Percentiles rank a stretch among this genome's conserved stretches.
Evolutionary conservation across 345 rosid species (phyloP).

Genomic region (Conringia planisiliqua): DNA sequence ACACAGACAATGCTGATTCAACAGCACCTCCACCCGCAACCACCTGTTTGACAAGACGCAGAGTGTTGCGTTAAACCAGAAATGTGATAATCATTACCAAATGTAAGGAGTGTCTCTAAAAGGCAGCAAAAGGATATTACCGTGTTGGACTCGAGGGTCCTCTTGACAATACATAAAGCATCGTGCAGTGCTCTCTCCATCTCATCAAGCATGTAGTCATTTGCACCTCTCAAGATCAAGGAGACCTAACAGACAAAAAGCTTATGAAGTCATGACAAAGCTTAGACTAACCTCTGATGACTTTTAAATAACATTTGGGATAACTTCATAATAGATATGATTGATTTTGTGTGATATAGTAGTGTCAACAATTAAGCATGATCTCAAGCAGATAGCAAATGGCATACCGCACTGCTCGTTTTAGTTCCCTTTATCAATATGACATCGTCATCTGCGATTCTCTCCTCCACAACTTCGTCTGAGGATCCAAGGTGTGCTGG

Average conservation of each 20-base stretch:
- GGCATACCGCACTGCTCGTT: slow-evolving; percentile 71
- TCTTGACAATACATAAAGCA: slow-evolving; percentile 78
- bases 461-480: slow-evolving; percentile 91
- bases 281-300: neutral
- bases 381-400: neutral
- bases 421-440: slow-evolving; percentile 89
- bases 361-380: neutral
- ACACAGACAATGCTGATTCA: slow-evolving; percentile 85
- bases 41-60: slow-evolving; percentile 47
- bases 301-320: neutral
- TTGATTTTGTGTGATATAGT: neutral
- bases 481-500: slow-evolving; percentile 75
- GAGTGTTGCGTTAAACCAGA: neutral
- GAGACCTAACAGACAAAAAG: slow-evolving; percentile 57
- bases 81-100: neutral
- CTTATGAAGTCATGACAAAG: neutral
- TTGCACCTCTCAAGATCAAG: slow-evolving; percentile 90
- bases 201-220: slow-evolving; percentile 98
- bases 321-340: neutral
- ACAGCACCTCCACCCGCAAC: slow-evolving; percentile 99
- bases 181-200: slow-evolving; percentile 97
- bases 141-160: slow-evolving; percentile 92
- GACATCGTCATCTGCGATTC: slow-evolving; percentile 93
- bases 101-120: neutral
- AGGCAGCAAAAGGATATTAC: slow-evolving; percentile 39